A percentile compares a stretch with the other conserved stretches of the same genome.
These are phyloP conservation scores for Pseudognaphalium luteoalbum DNA, from an alignment of 129 eudicot genomes.

Conservation along the genomic window DNA sequence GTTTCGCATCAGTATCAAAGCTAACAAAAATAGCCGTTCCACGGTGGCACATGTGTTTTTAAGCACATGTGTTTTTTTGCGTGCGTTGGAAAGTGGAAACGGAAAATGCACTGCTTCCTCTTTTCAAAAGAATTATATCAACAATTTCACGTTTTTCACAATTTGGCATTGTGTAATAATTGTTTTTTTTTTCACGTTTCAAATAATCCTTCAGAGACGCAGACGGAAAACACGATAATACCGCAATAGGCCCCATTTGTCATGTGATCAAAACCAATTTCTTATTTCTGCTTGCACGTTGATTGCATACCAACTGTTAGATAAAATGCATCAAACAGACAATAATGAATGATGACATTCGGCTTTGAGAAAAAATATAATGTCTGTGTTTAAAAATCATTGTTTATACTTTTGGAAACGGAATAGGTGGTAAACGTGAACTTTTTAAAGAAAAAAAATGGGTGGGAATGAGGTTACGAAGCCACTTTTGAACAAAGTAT, in stretches of 20 bases:
- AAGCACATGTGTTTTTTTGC: not conserved
- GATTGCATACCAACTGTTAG: not conserved
- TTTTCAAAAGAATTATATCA: not conserved
- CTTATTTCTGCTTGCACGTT: not conserved
- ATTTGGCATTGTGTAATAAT: not conserved
- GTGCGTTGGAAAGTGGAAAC: no score
- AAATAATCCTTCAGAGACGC: not conserved
- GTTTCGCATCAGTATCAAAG: no score
- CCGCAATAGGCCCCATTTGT: not conserved
- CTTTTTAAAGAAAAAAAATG: constrained; percentile 11
- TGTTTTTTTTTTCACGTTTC: not conserved
- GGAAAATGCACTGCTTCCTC: no score
- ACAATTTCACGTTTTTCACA: not conserved
- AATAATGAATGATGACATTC: not conserved
- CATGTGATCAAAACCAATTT: not conserved
- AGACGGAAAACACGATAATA: no score
- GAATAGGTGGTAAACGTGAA: not conserved
- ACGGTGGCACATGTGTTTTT: no score
- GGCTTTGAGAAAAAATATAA: not conserved
- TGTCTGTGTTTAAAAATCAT: not conserved
- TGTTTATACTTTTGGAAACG: not conserved
- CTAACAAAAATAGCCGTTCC: no score
- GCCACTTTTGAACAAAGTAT: constrained; percentile 46
- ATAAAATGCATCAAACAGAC: constrained; percentile 19
- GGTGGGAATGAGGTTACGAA: constrained; percentile 26